Evolutionary conservation across 345 rosid genomes (phyloP).

Genomic region (Salix caprea): DNA sequence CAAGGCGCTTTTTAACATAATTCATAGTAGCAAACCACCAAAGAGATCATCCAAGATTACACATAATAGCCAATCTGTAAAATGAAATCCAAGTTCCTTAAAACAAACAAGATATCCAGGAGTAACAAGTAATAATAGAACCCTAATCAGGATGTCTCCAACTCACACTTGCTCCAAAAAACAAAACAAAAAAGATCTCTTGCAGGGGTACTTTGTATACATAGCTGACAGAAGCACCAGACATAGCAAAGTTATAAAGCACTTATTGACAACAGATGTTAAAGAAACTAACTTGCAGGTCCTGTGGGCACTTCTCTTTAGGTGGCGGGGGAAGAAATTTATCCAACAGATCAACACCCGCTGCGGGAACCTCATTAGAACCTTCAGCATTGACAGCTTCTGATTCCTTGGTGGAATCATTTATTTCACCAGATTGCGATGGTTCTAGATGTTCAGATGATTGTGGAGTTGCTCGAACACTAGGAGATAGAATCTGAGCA

Average conservation of each 20-base stretch:
- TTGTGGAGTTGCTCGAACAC: conserved; percentile 41
- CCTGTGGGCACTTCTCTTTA: conserved; percentile 62
- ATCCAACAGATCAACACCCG: conserved; percentile 53
- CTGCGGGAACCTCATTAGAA: conserved; percentile 28
- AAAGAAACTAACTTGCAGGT: conserved; percentile 62
- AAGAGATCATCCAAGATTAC: neutral
- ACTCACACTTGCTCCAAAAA: neutral
- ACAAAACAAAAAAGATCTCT: neutral
- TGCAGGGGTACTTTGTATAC: neutral
- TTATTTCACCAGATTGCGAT: conserved; percentile 29
- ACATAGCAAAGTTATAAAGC: neutral
- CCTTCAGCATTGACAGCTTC: conserved; percentile 31
- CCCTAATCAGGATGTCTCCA: neutral
- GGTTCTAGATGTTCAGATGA: conserved; percentile 42
- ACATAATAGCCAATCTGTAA: neutral
- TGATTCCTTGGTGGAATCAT: conserved; percentile 27
- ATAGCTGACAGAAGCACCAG: neutral
- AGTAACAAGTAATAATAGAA: neutral
- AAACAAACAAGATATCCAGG: neutral
- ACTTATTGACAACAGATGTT: neutral
- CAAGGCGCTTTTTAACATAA: neutral
- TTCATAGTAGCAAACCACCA: neutral
- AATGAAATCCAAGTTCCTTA: neutral
- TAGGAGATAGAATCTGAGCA: conserved; percentile 40
- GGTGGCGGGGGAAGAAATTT: conserved; percentile 70